These are phyloP conservation scores for Mycena galericulata DNA, from an alignment of 768 basidiomycete species.

Conservation along the genomic window DNA sequence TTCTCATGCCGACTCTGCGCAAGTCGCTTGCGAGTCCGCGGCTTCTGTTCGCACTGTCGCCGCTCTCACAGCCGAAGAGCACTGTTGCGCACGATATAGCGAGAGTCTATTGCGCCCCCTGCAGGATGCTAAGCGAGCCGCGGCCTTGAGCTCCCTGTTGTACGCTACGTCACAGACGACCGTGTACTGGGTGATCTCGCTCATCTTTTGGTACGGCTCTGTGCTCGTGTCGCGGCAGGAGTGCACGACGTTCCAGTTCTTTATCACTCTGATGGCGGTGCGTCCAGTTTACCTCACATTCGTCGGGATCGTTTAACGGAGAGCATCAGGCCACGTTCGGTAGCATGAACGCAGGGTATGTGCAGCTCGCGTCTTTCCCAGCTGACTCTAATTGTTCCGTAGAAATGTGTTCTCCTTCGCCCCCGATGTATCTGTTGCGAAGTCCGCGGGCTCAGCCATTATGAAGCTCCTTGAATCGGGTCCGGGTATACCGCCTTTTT, in stretches of 20 bases:
- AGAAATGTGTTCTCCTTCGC: conserved; percentile 88
- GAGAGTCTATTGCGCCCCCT: conserved; percentile 79
- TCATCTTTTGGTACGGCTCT: conserved; percentile 85
- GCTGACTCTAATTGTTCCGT: conserved; percentile 76
- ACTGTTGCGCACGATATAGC: conserved; percentile 77
- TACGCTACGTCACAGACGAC: conserved; percentile 82
- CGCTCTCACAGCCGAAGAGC: conserved; percentile 86
- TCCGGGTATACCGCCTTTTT: conserved; percentile 86
- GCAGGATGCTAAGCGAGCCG: conserved; percentile 66
- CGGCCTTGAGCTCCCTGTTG: conserved; percentile 70
- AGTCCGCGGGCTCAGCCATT: conserved; percentile 79
- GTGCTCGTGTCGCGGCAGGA: conserved; percentile 66
- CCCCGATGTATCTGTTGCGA: conserved; percentile 88
- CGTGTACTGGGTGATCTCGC: conserved; percentile 82
- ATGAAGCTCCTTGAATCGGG: conserved; percentile 78
- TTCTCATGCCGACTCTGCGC: conserved; percentile 83
- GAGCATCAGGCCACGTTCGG: conserved; percentile 23
- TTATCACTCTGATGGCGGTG: conserved; percentile 83
- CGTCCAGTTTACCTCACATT: too few species aligned
- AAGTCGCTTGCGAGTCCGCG: conserved; percentile 92
- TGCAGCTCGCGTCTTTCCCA: conserved; percentile 70
- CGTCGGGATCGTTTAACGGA: too few species aligned
- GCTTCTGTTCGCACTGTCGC: conserved; percentile 92
- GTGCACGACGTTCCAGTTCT: conserved; percentile 76
- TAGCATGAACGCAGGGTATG: conserved; percentile 16